Conservation (phyloP, 2,329 filamentous ascomycete genomes). For the Tolypocladium amazonense region DNA sequence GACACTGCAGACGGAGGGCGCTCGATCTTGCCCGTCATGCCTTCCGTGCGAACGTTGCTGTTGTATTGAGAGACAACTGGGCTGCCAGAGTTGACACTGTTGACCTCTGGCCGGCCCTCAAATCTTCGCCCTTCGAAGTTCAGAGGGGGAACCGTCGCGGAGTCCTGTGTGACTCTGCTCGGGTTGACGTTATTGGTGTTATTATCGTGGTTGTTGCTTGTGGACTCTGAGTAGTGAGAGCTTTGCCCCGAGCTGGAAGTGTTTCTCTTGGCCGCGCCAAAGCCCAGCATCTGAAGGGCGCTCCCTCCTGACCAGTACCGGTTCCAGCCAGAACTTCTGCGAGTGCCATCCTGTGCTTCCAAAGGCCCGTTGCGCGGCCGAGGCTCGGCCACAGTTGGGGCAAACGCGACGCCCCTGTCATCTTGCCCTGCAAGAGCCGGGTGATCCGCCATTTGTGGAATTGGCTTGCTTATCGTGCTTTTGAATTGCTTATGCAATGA, state of each 20-base stretch:
- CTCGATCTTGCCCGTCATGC: conserved; percentile 51
- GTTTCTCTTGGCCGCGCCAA: conserved; percentile 36
- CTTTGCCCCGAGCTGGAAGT: conserved; percentile 46
- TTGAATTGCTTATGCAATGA: conserved; percentile 54
- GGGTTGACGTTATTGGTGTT: conserved; percentile 7
- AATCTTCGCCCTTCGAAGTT: conserved; percentile 46
- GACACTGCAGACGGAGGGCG: conserved; percentile 42
- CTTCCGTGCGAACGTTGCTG: conserved; percentile 41
- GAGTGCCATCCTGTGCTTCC: conserved; percentile 30
- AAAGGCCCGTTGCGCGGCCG: conserved; percentile 21
- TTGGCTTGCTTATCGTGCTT: conserved; percentile 50
- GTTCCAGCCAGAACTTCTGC: conserved; percentile 66
- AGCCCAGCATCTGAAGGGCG: conserved; percentile 53
- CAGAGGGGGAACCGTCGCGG: conserved; percentile 60
- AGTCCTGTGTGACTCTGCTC: conserved; percentile 48
- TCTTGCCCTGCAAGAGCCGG: conserved; percentile 25
- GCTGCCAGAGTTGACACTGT: conserved; percentile 56
- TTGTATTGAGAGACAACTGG: conserved; percentile 55
- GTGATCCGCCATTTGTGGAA: conserved; percentile 32
- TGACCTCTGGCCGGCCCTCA: conserved; percentile 51
- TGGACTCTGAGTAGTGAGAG: conserved; percentile 40
- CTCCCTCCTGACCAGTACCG: conserved; percentile 68
- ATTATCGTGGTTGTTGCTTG: conserved; percentile 6
- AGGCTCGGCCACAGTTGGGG: conserved; percentile 20
- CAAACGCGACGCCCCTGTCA: conserved; percentile 29